Evolutionary conservation across 164 flowering plant genomes (phyloP), one percentile per base, ranked within the genome.

Genomic region (Hamamelis virginiana): DNA sequence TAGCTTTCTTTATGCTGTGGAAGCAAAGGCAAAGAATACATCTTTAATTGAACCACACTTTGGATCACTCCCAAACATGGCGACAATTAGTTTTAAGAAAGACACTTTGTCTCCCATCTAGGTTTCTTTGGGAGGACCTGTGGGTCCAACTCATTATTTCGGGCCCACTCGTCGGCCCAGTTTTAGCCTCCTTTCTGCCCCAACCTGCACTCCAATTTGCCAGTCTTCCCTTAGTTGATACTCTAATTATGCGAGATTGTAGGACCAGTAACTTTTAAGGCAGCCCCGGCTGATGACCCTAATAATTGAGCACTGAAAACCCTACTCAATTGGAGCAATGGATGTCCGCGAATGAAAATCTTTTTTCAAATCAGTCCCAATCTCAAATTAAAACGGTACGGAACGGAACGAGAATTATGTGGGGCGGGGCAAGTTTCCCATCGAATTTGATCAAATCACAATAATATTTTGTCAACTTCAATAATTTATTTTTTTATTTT

Each of bases 21-120:
- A 74, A 67, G 71, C 75, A 77, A 72, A 53, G 58, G 59, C 48
- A 53, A 26, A 4, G 23, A 8, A 44, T 25, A 51, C 44, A 12
- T 62, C 13, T 33, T 63, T 43, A 45, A 53, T 51, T 75, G 22
- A 15, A 58, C 59, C 56, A 57, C 61, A 52, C 59, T 51, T 59
- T n/a, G 65, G 53, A 45, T 71, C 18, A 53, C 56, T 74, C 65
- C 72, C 48, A 64, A 64, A 66, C 62, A 50, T 22, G 69, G 66
- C 62, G 73, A 67, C 69, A 62, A 44, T 19, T 46, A 57, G 65
- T 62, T 59, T 28, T 26, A 27, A 53, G 59, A 71, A 48, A 65
- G 1, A 28, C 43, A 38, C 22, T 52, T 69, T 69, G 77, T 79
- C 77, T 74, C 79, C 77, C 72, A 69, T 67, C 58, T 26, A 65